Evolutionary conservation across 805 yeast species (phyloP).

Genomic region (Myxozyma udenii): DNA sequence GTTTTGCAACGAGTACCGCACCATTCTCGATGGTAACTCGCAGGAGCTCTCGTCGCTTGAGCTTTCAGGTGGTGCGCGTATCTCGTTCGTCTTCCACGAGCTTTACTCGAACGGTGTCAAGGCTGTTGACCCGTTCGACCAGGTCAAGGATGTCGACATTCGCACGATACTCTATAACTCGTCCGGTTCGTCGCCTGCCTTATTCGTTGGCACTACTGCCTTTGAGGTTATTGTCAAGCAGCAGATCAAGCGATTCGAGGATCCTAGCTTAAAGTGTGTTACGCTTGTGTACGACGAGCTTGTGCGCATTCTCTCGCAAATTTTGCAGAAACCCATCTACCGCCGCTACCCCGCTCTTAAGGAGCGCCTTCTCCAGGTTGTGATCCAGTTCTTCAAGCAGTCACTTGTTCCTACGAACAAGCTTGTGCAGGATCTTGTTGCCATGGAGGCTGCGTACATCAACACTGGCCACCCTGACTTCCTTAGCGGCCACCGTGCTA

Average conservation of each 20-base stretch:
- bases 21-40: slow-evolving; percentile 88
- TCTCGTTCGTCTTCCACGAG: slow-evolving; percentile 94
- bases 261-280: slow-evolving; percentile 85
- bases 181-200: slow-evolving; percentile 92
- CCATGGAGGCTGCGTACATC: slow-evolving; percentile 86
- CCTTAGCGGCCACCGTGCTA: slow-evolving; percentile 89
- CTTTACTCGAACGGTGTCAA: slow-evolving; percentile 87
- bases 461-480: slow-evolving; percentile 98
- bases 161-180: slow-evolving; percentile 96
- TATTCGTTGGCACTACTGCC: slow-evolving; percentile 96
- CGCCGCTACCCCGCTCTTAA: slow-evolving; percentile 87
- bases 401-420: slow-evolving; percentile 79
- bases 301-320: slow-evolving; percentile 83
- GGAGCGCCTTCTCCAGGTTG: slow-evolving; percentile 76
- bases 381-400: slow-evolving; percentile 74
- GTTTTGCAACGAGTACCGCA: slow-evolving; percentile 85
- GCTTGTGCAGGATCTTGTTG: slow-evolving; percentile 79
- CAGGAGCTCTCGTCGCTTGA: slow-evolving; percentile 85
- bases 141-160: slow-evolving; percentile 90
- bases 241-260: slow-evolving; percentile 90
- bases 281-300: slow-evolving; percentile 90
- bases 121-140: slow-evolving; percentile 93
- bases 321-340: slow-evolving; percentile 75
- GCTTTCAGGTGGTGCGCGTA: slow-evolving; percentile 96
- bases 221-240: slow-evolving; percentile 94